Evolutionary conservation across 2,329 filamentous ascomycete genomes (phyloP).

Genomic region (Scytalidium sp.): DNA sequence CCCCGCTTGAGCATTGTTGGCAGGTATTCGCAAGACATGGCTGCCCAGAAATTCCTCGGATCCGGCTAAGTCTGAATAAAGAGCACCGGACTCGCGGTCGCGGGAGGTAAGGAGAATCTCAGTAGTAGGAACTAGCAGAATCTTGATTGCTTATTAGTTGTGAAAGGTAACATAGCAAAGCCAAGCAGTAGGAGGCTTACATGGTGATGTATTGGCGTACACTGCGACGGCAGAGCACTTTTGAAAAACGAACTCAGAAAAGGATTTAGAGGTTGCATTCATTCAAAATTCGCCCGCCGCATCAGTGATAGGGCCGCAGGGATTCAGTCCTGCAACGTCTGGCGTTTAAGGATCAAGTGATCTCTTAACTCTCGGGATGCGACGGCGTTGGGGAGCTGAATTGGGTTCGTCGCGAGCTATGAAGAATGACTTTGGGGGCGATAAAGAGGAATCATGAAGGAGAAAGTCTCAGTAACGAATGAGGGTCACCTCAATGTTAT

Average conservation of each 20-base stretch:
- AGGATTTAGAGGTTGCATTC: constrained; percentile 99
- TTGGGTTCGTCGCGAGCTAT: not conserved
- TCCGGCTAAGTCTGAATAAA: constrained; percentile 75
- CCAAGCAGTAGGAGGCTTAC: constrained; percentile 38
- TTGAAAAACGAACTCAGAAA: constrained; percentile 98
- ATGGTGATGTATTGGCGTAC: constrained; percentile 86
- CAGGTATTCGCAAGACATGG: constrained; percentile 87
- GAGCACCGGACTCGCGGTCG: constrained; percentile 79
- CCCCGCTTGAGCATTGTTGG: constrained; percentile 44
- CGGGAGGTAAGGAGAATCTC: constrained; percentile 85
- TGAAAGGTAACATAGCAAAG: not conserved
- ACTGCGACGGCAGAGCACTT: constrained; percentile 89
- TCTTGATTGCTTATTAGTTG: constrained; percentile 36
- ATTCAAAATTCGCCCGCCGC: constrained; percentile 39
- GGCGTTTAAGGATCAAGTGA: not conserved
- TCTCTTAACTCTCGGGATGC: not conserved
- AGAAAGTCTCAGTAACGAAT: too few relatives aligned
- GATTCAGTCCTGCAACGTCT: not conserved
- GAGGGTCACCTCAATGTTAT: not conserved
- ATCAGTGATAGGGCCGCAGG: not conserved
- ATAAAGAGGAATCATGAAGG: not conserved
- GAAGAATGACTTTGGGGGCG: not conserved
- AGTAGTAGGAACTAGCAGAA: constrained; percentile 90
- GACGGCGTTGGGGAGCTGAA: not conserved
- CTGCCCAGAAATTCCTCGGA: constrained; percentile 95